Base-by-base conservation (phyloP, 176 grass and related monocot genomes). In the Cymbopogon citratus region DNA sequence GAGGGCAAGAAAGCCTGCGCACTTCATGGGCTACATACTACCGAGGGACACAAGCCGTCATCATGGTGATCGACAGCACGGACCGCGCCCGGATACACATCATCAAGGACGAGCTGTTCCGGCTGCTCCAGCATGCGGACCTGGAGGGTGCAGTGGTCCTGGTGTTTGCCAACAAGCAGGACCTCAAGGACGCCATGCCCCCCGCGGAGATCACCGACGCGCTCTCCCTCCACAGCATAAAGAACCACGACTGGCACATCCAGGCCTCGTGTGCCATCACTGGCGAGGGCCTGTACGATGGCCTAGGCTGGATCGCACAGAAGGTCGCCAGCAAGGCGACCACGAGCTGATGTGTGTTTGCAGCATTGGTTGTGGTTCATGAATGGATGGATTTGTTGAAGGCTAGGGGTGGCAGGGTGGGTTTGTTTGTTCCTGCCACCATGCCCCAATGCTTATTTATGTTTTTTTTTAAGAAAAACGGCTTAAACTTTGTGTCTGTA, bases 171-270 rank as follows among this genome's bases (percentile, higher is more conserved):
- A 98, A 98, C 81, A 98, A 98, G 77, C 92, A 98, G 84, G 95
- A 98, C 84, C 86, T 98, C 68, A 93, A 95, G 85, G 95, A 98
- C 2, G 92, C 95, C 9, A 98, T 98, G 95, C 73, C 79, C 2
- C 92, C 96, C 0, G 92, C 94, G 2, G 96, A 98, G 90, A 93
- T 98, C 84, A 98, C 92, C 0, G 95, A 98, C 21, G 90, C 95
- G 31, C 85, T 98, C 45, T 94, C 92, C n/a, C 83, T 98, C 26
- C 95, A 98, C 85, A 95, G 90, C 87, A 98, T 98, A 76, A 98
- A 95, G 80, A 83, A 91, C 75, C 95, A 93, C 2, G 90, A 98
- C 60, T 98, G 95, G 95, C 95, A 98, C 81, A 95, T 98, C 80
- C 95, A 98, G 63, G 96, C 90, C 33, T 95, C 92, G 1, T 91